Evolutionary conservation across 495 filamentous ascomycete species (phyloP).

Genomic region (Daldinia caldariorum): DNA sequence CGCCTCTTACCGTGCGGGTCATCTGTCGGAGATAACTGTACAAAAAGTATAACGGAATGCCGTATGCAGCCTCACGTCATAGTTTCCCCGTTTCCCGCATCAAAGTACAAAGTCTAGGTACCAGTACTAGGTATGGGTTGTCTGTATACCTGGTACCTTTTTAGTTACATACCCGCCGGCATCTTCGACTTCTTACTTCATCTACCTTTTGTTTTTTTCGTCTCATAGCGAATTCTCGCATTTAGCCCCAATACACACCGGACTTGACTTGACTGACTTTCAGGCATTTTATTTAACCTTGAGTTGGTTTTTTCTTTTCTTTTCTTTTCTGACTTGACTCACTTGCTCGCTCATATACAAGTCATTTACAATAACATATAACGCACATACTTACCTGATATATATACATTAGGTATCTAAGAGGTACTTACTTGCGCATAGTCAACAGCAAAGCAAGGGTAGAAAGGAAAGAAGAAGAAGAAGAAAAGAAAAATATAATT

Average conservation of each 20-base stretch:
- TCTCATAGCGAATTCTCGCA: background rate
- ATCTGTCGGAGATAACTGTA: background rate
- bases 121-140: too few species aligned
- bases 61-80: constrained; percentile 6
- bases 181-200: background rate
- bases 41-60: background rate
- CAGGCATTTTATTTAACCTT: too few species aligned
- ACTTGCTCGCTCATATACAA: too few species aligned
- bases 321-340: background rate
- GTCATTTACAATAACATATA: too few species aligned
- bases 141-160: too few species aligned
- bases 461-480: too few species aligned
- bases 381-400: too few species aligned
- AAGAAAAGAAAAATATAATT: too few species aligned
- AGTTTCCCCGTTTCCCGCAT: background rate
- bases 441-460: too few species aligned
- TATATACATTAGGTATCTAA: too few species aligned
- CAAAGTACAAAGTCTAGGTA: too few species aligned
- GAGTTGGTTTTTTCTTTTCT: background rate
- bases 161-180: background rate
- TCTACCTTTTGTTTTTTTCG: background rate
- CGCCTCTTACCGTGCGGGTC: background rate
- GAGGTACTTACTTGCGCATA: background rate
- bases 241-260: constrained; percentile 2
- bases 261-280: background rate